phyloP scores from a whole-genome alignment of 371 early-diverging fungal species.

The Apophysomyces elegans region DNA sequence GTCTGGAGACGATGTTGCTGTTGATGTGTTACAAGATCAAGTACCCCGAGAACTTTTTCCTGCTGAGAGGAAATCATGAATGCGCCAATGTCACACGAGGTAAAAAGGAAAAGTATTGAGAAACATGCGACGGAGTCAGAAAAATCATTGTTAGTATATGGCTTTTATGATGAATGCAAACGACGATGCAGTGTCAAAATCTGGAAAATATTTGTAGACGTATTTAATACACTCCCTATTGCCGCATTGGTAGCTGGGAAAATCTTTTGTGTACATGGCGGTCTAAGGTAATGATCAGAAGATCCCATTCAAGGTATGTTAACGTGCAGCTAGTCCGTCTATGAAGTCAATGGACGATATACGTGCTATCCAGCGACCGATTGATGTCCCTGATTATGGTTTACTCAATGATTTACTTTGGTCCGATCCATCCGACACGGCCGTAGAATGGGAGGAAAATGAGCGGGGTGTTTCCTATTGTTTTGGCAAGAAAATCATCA shows the following conservation, averaged over 20 bases:
- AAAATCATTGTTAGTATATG: slow-evolving; percentile 74
- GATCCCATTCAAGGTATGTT: not conserved
- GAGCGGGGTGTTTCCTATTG: slow-evolving; percentile 98
- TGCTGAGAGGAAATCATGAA: slow-evolving; percentile 99
- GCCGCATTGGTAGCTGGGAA: slow-evolving; percentile 97
- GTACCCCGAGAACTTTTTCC: slow-evolving; percentile 95
- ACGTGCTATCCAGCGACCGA: slow-evolving; percentile 88
- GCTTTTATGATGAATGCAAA: slow-evolving; percentile 99
- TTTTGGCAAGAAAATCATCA: slow-evolving; percentile 91
- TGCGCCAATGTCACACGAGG: slow-evolving; percentile 95
- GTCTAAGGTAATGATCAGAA: slow-evolving; percentile 67
- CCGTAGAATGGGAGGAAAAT: slow-evolving; percentile 95
- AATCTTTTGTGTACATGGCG: slow-evolving; percentile 99
- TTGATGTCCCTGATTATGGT: slow-evolving; percentile 97
- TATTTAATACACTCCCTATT: slow-evolving; percentile 98
- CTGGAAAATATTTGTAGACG: slow-evolving; percentile 98
- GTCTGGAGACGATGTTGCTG: slow-evolving; percentile 93
- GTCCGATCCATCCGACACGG: slow-evolving; percentile 86
- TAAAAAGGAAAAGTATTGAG: slow-evolving; percentile 22
- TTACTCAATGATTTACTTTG: slow-evolving; percentile 89
- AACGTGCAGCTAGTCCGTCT: slow-evolving; percentile 56
- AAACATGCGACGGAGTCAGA: not conserved
- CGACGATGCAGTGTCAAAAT: slow-evolving; percentile 91
- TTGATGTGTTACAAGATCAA: slow-evolving; percentile 98
- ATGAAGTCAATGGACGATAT: slow-evolving; percentile 94